Evolutionary conservation across 257 asterid genomes (phyloP), one percentile per base, ranked within the genome.

Genomic region (Rehmannia glutinosa): DNA sequence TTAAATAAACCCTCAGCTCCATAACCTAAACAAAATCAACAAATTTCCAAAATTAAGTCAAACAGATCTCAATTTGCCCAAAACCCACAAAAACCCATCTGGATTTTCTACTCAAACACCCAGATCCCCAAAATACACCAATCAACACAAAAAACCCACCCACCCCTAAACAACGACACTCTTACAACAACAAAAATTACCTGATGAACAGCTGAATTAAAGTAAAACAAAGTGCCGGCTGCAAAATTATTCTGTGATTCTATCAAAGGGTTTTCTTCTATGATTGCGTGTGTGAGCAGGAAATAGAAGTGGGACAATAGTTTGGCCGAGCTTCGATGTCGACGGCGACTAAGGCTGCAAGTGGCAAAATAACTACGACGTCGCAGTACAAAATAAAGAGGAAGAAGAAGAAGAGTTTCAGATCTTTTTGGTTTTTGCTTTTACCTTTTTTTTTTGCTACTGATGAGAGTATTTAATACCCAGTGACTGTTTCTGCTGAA

Each of bases 11-110:
- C 43, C 21, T 23, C 15, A 66, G 66, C 50, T 12, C 39, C 7
- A 17, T n/a, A 64, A 9, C 7, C 28, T 55, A 2, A 42, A 36
- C 43, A 67, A 70, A 66, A 45, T 33, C 62, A 50, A 70, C 6
- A 56, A 55, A 56, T n/a, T 66, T n/a, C 10, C 51, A 5, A 67
- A 28, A 16, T 30, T 23, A 74, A 70, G 76, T 72, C 80, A 71
- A 74, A 46, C 62, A 68, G 83, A 81, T 79, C 79, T 81, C 71
- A 72, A 24, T 12, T 62, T 43, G 16, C 62, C 67, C 66, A 74
- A 67, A 70, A 21, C 41, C 19, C 63, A 42, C 27, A 54, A 63
- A 67, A 63, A 67, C 63, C 63, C 69, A 41, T 24, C 71, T 8
- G 41, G 9, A 33, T 12, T 73, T 27, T 28, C 57, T 9, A 45